Evolutionary conservation across 2,329 filamentous ascomycete genomes (phyloP), one percentile per base, ranked within the genome.

Genomic region (Epichloe sp.): DNA sequence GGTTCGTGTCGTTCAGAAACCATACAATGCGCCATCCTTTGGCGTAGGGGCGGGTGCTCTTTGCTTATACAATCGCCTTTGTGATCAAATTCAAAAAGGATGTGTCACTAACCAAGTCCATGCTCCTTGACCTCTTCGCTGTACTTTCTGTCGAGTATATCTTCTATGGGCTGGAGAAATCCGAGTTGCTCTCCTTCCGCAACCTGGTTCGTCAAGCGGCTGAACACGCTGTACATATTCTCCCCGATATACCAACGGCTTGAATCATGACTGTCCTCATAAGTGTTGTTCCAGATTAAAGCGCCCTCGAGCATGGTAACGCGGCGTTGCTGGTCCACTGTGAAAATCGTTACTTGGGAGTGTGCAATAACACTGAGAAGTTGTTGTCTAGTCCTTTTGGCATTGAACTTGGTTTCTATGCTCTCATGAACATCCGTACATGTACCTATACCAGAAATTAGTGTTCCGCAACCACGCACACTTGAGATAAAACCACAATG

Each of bases 381-480:
- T 60, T 88, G 84, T 58, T 84, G 78, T n/a, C 81, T 75, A 17
- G 78, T 84, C 52, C 80, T 75, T 54, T 79, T 80, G 15, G 83
- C 83, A 47, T 76, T 75, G 54, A 84, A 73, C 53, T 84, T 81
- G 14, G 83, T 77, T 59, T 85, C 75, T 3, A 89, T 82, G 43
- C 81, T 74, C 54, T 89, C 85, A 60, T 90, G 82, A 17, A 89
- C 85, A 56, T 91, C 86, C 12, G 86, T 89, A 59, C 83, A 88
- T 1, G 85, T 88, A 15, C 74, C 70, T 72, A 19, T 17, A 35
- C 10, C n/a, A 17, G 6, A 10, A 35, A 23, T 48, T 38, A 52
- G 50, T 36, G 23, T 26, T 31, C 23, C 17, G 15, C 26, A 37
- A 34, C 11, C 8, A 26, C 14, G 12, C 17, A 34, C 2, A 7